Conservation (phyloP, 2,329 filamentous ascomycete species). For the Aspergillus sp. region DNA sequence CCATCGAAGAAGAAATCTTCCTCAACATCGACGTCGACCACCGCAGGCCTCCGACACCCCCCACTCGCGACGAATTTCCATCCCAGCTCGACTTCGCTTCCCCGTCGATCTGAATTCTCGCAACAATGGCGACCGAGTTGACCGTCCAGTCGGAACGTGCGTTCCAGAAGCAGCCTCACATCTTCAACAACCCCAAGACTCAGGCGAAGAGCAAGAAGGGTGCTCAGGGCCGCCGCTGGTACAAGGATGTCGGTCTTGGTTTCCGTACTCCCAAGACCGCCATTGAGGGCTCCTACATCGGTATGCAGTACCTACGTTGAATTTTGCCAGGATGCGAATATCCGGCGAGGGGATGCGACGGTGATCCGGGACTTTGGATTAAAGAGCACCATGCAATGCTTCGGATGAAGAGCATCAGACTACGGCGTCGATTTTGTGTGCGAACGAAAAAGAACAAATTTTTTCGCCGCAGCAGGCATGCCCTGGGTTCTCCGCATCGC, state of each 20-base stretch:
- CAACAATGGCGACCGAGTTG: slow-evolving; percentile 94
- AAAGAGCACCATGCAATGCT: slow-evolving; percentile 6
- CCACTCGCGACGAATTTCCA: slow-evolving; percentile 31
- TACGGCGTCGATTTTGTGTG: slow-evolving; percentile 1
- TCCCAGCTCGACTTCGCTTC: slow-evolving; percentile 38
- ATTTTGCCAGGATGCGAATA: slow-evolving; percentile 12
- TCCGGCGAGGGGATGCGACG: slow-evolving; percentile 7
- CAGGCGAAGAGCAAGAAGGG: slow-evolving; percentile 76
- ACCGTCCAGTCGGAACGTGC: slow-evolving; percentile 99
- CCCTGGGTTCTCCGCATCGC: neutral
- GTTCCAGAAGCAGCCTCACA: slow-evolving; percentile 99
- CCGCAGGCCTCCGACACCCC: slow-evolving; percentile 32
- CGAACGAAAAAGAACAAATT: neutral
- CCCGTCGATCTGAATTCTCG: slow-evolving; percentile 51
- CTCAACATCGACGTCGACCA: slow-evolving; percentile 41
- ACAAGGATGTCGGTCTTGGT: slow-evolving; percentile 99
- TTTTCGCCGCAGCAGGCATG: neutral
- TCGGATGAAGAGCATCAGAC: neutral
- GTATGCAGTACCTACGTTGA: slow-evolving; percentile 61
- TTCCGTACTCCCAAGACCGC: slow-evolving; percentile 98
- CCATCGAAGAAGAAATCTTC: slow-evolving; percentile 38
- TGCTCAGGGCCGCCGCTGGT: slow-evolving; percentile 95
- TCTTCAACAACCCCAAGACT: slow-evolving; percentile 98
- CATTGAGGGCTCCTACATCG: slow-evolving; percentile 99
- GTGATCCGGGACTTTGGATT: slow-evolving; percentile 16